Base-by-base conservation (phyloP, 441 rosid genomes). In the Dalechampia spathulata region DNA sequence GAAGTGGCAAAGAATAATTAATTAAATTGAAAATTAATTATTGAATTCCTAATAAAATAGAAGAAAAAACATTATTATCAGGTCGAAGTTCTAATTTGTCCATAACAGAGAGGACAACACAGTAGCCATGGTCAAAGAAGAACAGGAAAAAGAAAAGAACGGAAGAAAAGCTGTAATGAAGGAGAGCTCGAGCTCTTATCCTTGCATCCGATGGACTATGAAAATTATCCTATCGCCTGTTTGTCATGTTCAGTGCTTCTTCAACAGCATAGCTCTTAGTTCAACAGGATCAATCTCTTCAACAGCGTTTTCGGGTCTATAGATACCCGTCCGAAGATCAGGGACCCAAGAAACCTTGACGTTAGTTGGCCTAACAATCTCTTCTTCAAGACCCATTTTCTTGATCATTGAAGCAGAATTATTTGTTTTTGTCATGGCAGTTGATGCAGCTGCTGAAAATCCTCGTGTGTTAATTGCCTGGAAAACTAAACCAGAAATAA, bases 321-420 rank as follows among this genome's bases (percentile, higher is more conserved):
- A 91, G 66, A 60, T 74, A 16, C 98, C 96, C 51, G 98, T 91
- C 32, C 79, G 80, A 5, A 95, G 96, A 55, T 91, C 96, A 0
- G 98, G 98, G 10, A 80, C 74, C 96, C 96, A 92, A 15, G 83
- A 43, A 5, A 76, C 86, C 63, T 80, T 78, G 67, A 76, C 77
- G 26, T n/a, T n/a, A n/a, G 67, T 58, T 6, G 83, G 30, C 8
- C 57, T 57, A 14, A 36, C 73, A 53, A 3, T 42, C 55, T 70
- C 86, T 75, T 83, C 64, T 30, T 8, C 34, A 8, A n/a, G n/a
- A n/a, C 62, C 79, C 25, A 77, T 48, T 59, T 77, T 88, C 76
- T 81, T 86, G 69, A 70, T 47, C 64, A 59, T 55, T 38, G 58
- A 65, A 14, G 53, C 75, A 12, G 66, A 60, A 0, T 67, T 45